phyloP scores from a whole-genome alignment of 441 rosid species.

The Dalechampia spathulata region DNA sequence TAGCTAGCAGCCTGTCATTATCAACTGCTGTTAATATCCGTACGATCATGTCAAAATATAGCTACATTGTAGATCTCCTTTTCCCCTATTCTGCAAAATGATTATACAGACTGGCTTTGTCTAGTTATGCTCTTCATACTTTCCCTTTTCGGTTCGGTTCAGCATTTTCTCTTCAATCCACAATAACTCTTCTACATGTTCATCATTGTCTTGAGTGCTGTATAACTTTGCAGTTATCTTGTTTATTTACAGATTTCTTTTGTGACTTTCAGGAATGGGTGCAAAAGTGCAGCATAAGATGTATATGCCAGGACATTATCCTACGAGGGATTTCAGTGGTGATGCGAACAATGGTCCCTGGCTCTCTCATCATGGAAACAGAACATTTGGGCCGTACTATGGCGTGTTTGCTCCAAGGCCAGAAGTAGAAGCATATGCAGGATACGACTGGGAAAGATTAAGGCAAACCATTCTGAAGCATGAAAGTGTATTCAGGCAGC shows the following conservation, averaged over 20 bases:
- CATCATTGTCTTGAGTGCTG: too few species aligned
- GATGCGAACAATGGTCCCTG: conserved; percentile 23
- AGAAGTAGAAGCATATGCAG: conserved; percentile 15
- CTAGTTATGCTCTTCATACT: too few species aligned
- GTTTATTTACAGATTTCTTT: conserved; percentile 6
- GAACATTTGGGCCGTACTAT: conserved; percentile 18
- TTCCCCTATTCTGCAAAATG: background rate
- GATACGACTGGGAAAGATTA: conserved; percentile 30
- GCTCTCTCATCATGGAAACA: conserved; percentile 25
- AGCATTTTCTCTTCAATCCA: too few species aligned
- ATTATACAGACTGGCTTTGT: background rate
- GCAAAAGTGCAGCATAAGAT: conserved; percentile 36
- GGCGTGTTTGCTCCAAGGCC: conserved; percentile 19
- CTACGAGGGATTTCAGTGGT: conserved; percentile 26
- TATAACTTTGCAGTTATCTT: background rate
- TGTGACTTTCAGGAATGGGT: conserved; percentile 35
- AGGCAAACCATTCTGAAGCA: conserved; percentile 42
- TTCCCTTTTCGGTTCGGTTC: too few species aligned
- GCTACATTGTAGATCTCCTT: background rate
- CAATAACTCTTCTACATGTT: too few species aligned
- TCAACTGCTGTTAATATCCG: too few species aligned
- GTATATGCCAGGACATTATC: conserved; percentile 32
- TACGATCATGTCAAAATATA: background rate
- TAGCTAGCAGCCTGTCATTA: too few species aligned
- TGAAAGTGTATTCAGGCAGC: conserved; percentile 39